Base-by-base conservation (phyloP, 192 early-diverging fungal species). In the Phlyctochytrium arcticum region DNA sequence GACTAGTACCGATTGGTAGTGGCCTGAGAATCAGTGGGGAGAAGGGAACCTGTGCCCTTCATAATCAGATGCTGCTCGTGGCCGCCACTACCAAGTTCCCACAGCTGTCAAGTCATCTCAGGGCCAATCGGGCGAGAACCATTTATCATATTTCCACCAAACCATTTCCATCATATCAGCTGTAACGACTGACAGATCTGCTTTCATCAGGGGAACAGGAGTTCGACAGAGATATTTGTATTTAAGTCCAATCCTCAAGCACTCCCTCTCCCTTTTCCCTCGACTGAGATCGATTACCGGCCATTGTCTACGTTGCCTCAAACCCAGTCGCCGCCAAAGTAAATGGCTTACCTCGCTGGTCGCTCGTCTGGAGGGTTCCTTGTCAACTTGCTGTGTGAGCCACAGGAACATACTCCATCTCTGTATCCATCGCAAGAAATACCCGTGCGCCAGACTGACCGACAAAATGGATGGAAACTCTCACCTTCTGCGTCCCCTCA, bases 321-420 rank as follows among this genome's bases (percentile, higher is more conserved):
- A 44, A 44, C 39, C 37, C 39, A 44, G 15, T 44, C 21, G 12
- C 21, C 21, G 21, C 15, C n/a, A n/a, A n/a, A n/a, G n/a, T n/a
- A 44, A 12, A 44, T 44, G 39, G 39, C 39, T 27, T 61, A 47
- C 32, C 31, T 61, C 29, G 59, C 33, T 26, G 62, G 62, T 26
- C 62, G 62, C 48, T 64, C 39, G 33, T 54, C 62, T 34, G 23
- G 47, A 19, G 62, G 62, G 23, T 36, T 7, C 26, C 6, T 54
- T 8, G 50, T 64, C 31, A 64, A 64, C 31, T 50, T 64, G 1
- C 49, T 64, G 12, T 54, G 49, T 33, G 62, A 64, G 21, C 39
- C 21, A 44, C 39, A 19, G 21, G 39, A n/a, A n/a, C 2, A 12
- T 44, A 19, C 39, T 44, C 12, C 39, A 44, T n/a, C 21, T 19